A percentile compares a stretch with the other conserved stretches of the same genome.
Conservation (phyloP, 2,329 filamentous ascomycete genomes). For the Aureobasidium sp. region DNA sequence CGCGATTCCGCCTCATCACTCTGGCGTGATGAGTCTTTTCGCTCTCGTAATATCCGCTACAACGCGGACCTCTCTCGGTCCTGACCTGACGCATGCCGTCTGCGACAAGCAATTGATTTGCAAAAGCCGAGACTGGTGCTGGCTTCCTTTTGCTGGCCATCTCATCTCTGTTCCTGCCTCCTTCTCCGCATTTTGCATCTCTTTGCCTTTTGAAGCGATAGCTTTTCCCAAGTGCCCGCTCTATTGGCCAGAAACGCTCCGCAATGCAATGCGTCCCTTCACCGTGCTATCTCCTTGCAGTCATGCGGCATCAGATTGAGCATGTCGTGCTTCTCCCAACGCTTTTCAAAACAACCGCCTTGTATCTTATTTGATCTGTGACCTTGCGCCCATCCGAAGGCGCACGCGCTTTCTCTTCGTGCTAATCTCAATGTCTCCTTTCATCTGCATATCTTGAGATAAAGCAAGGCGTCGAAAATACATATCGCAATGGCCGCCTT, state of each 20-base stretch:
- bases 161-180: conserved; percentile 8
- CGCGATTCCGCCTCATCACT: not conserved
- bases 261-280: not conserved
- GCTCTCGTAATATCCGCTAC: conserved; percentile 5
- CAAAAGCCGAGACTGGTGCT: not conserved
- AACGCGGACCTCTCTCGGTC: conserved; percentile 2
- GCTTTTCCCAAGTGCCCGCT: not conserved
- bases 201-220: not conserved
- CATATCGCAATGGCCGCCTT: not conserved
- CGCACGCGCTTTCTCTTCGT: not conserved
- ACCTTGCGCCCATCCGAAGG: not conserved
- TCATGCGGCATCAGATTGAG: not conserved
- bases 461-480: not conserved
- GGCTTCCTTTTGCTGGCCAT: not conserved
- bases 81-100: not conserved
- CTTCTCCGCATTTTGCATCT: conserved; percentile 8
- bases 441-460: conserved; percentile 8
- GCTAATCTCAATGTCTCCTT: not conserved
- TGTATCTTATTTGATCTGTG: not conserved
- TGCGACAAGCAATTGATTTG: conserved; percentile 3
- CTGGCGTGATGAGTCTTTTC: not conserved
- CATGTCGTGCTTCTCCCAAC: conserved; percentile 3
- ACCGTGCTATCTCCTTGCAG: conserved; percentile 1
- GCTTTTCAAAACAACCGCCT: not conserved
- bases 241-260: not conserved